A percentile compares a stretch with the other conserved stretches of the same genome.
These are phyloP conservation scores for Saccharomyces mikatae DNA, from an alignment of 805 yeast genomes.

Conservation along the genomic window DNA sequence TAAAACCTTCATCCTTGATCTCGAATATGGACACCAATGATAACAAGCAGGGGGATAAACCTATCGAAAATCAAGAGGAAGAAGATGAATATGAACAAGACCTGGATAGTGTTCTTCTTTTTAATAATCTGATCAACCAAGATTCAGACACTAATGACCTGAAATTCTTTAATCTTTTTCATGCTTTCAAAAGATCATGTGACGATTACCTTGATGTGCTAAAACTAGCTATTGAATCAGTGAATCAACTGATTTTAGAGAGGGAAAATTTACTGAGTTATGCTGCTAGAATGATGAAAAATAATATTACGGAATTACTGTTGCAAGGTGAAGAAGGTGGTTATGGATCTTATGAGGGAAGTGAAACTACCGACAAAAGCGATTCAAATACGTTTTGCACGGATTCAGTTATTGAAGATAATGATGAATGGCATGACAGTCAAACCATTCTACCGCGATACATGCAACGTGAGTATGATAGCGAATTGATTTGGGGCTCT, in stretches of 20 bases:
- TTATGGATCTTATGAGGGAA: neutral
- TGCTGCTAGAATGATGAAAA: slow-evolving; percentile 71
- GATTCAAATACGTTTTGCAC: neutral
- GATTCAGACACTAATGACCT: slow-evolving; percentile 33
- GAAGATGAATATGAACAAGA: neutral
- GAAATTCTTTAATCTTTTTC: slow-evolving; percentile 28
- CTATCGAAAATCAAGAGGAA: neutral
- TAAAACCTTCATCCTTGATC: slow-evolving; percentile 3
- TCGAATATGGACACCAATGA: neutral
- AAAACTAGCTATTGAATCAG: slow-evolving; percentile 30
- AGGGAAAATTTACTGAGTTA: slow-evolving; percentile 62
- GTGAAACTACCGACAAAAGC: slow-evolving; percentile 1
- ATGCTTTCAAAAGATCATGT: slow-evolving; percentile 23
- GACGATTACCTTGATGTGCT: slow-evolving; percentile 26
- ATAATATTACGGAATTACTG: slow-evolving; percentile 55
- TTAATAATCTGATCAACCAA: slow-evolving; percentile 38
- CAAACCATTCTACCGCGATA: slow-evolving; percentile 48
- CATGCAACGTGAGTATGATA: slow-evolving; percentile 56
- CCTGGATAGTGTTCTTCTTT: slow-evolving; percentile 29
- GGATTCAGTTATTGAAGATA: neutral
- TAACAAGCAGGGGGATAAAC: too few species aligned
- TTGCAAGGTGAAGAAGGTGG: slow-evolving; percentile 39
- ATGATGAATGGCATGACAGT: neutral
- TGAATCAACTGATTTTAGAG: slow-evolving; percentile 58
- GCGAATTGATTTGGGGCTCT: slow-evolving; percentile 48